Percentiles rank a stretch among this genome's conserved stretches.
Evolutionary conservation across 768 basidiomycete species (phyloP).

Genomic region (Suillus subaureus): DNA sequence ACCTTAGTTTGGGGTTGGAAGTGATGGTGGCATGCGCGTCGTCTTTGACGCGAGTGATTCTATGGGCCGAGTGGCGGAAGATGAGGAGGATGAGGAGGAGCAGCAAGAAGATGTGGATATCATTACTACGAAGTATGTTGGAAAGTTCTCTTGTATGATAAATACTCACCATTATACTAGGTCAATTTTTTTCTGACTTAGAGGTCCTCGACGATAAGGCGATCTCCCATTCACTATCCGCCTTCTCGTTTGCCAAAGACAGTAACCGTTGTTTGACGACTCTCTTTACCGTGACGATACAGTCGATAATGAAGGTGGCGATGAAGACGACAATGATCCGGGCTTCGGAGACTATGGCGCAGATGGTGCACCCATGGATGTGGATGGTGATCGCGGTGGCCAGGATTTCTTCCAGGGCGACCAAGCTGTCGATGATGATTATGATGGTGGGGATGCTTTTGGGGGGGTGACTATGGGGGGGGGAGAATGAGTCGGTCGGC

Average conservation of each 20-base stretch:
- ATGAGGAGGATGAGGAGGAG: conserved; percentile 65
- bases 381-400: conserved; percentile 38
- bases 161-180: conserved; percentile 35
- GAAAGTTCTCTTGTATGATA: conserved; percentile 10
- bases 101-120: conserved; percentile 70
- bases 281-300: conserved; percentile 62
- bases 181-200: conserved; percentile 74
- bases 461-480: conserved; percentile 47
- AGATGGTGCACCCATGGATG: conserved; percentile 36
- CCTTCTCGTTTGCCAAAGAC: conserved; percentile 82
- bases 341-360: conserved; percentile 25
- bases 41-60: conserved; percentile 97
- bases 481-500: conserved; percentile 45
- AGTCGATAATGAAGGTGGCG: conserved; percentile 37
- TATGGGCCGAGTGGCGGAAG: conserved; percentile 75
- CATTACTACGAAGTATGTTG: conserved; percentile 57
- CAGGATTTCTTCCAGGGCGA: conserved; percentile 75
- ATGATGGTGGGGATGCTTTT: conserved; percentile 40
- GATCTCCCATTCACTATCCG: conserved; percentile 79
- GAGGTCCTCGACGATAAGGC: conserved; percentile 63
- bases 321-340: conserved; percentile 30
- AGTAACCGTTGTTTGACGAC: conserved; percentile 59
- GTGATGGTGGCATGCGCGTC: conserved; percentile 82
- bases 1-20: conserved; percentile 75
- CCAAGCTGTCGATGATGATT: conserved; percentile 54